Evolutionary conservation across 2,329 filamentous ascomycete genomes (phyloP), one percentile per base, ranked within the genome.

Genomic region (Xylariaceae sp.): DNA sequence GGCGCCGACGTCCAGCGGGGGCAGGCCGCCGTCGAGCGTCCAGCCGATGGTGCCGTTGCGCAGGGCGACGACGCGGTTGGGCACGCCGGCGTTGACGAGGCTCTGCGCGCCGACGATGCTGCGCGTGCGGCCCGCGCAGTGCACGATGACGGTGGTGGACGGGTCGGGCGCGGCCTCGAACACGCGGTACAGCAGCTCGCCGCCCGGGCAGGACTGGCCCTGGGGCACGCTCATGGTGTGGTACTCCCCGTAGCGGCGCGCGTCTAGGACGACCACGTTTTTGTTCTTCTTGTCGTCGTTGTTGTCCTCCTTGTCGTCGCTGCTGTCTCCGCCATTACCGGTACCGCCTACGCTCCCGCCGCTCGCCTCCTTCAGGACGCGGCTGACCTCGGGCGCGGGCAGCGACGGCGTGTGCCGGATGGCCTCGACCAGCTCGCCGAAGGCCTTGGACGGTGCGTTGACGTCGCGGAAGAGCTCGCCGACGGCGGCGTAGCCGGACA

Each of bases 391-490:
- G 8, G 11, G 28, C 6, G 28, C 28, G 5, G 28, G 28, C 17
- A 30, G 17, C 11, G 14, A 17, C 14, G 28, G 28, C 28, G 28
- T 30, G 28, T 30, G 28, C 11, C 28, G 28, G 17, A 30, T 30
- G 28, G 28, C 28, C 13, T 30, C 28, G 28, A 30, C 28, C 14
- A 30, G 28, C 17, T 30, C 28, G 28, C 28, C 28, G 28, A 30
- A 30, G 13, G 28, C 28, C 28, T 30, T 30, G 28, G 28, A 30
- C 6, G 28, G 28, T 16, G 18, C 28, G 28, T 30, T 30, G 28
- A 30, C 28, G 28, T 30, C 28, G 8, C 28, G 28, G 28, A 30
- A 30, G 10, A 30, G 11, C 28, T 30, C 28, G 17, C 28, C 28
- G 28, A 8, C 9, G 8, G 11, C 11, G 14, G 28, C 28, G 28